Base-by-base conservation (phyloP, 805 yeast genomes). In the Nakazawaea molendinolei region DNA sequence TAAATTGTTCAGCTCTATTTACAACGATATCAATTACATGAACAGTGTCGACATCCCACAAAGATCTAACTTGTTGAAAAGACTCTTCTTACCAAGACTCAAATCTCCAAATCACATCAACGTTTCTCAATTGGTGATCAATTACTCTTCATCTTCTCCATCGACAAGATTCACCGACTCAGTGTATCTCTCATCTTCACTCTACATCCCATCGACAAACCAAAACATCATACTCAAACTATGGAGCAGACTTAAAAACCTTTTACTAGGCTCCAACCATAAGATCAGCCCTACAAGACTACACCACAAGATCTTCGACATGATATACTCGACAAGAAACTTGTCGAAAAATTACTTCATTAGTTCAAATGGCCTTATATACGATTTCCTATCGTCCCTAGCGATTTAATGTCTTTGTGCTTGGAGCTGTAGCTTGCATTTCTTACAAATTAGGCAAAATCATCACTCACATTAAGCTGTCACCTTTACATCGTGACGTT, bases 291-390 rank as follows among this genome's bases (percentile, higher is more conserved):
- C 54, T 2, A 45, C 44, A 27, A 42, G 39, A 18, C 44, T 59
- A 4, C 62, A 59, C 29, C 52, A 53, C 31, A 48, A 46, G 29
- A 41, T 59, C 2, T 60, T 48, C 38, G 65, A 60, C 34, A 38
- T 57, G 18, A 39, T 58, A 13, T 56, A 57, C 33, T 22, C 42
- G 6, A 29, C 25, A 5, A 25, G 7, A 32, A 25, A 10, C 14
- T 28, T 43, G 31, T 24, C 36, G 3, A 40, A 35, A 20, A 18
- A 21, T 16, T 23, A 38, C 16, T 31, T 14, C 20, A n/a, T 40
- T 5, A 36, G 39, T 17, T 36, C 35, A 8, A 15, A 16, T 13
- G 36, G 36, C 5, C 5, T 14, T 10, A 8, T 31, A n/a, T 36
- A 31, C 23, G 43, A 25, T n/a, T 23, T 8, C 15, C 23, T 34